Conservation (phyloP, 2,329 filamentous ascomycete species). For the Bipolaris gigantea region DNA sequence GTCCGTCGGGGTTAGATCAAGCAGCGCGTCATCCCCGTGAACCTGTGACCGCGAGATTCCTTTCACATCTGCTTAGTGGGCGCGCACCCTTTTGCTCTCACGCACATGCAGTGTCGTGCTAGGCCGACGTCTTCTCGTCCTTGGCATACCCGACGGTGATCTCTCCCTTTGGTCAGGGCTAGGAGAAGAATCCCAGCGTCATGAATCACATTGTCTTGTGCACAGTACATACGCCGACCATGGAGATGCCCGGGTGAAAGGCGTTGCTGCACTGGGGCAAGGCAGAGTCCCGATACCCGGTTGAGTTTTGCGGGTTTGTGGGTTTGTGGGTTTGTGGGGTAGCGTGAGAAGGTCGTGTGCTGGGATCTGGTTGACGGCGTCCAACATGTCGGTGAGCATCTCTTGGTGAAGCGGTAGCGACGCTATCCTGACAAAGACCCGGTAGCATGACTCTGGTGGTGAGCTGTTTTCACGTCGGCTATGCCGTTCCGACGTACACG, state of each 20-base stretch:
- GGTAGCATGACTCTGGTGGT: background rate
- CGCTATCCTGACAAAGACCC: background rate
- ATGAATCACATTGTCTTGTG: background rate
- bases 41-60: constrained; percentile 8
- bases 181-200: background rate
- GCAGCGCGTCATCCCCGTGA: constrained; percentile 2
- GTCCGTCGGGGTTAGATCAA: constrained; percentile 4
- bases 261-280: background rate
- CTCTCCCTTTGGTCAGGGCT: background rate
- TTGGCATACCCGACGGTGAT: constrained; percentile 1
- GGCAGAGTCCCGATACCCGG: background rate
- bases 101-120: background rate
- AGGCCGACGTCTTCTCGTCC: background rate
- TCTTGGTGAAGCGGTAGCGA: background rate
- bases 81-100: background rate
- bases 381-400: background rate
- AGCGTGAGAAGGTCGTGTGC: background rate
- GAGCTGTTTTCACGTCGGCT: background rate
- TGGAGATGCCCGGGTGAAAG: background rate
- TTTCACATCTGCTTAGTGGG: constrained; percentile 1
- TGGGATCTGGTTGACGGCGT: background rate
- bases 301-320: background rate
- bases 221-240: background rate
- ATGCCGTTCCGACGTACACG: background rate
- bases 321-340: background rate